Evolutionary conservation across 345 rosid species (phyloP).

Genomic region (Fremontodendron californicum): DNA sequence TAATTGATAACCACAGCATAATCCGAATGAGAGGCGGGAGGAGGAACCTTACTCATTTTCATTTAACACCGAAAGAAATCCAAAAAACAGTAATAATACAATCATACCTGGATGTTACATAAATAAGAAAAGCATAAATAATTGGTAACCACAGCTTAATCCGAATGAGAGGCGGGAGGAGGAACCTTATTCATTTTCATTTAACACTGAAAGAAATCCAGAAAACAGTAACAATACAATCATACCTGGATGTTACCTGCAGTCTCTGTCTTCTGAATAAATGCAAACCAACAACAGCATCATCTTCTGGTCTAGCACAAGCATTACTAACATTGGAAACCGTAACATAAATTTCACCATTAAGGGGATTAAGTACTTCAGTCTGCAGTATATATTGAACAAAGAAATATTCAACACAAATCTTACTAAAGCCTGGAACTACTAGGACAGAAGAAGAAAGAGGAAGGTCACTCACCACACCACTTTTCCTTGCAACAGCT

Average conservation of each 20-base stretch:
- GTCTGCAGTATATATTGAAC: conserved; percentile 32
- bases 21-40: not conserved
- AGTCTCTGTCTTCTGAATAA: conserved; percentile 51
- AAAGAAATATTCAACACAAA: not conserved
- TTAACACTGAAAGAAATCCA: not conserved
- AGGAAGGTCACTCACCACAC: conserved; percentile 46
- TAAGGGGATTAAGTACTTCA: conserved; percentile 68
- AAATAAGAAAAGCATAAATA: too few species aligned
- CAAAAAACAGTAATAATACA: not conserved
- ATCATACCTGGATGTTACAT: conserved; percentile 42
- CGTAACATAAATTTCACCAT: conserved; percentile 44
- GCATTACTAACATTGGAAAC: conserved; percentile 37
- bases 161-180: not conserved
- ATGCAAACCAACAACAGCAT: conserved; percentile 58
- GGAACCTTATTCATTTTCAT: not conserved
- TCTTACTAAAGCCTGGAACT: not conserved
- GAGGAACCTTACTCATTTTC: not conserved
- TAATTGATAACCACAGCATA: not conserved
- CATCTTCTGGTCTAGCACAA: conserved; percentile 42
- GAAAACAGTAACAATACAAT: not conserved
- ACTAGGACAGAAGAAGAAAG: not conserved
- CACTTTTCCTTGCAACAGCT: conserved; percentile 85
- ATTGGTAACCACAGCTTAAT: not conserved
- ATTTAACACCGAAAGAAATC: not conserved
- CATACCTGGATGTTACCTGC: conserved; percentile 43